Percentiles rank a stretch among this genome's conserved stretches.
Conservation (phyloP, 2,329 filamentous ascomycete species). For the Fusarium armeniacum region DNA sequence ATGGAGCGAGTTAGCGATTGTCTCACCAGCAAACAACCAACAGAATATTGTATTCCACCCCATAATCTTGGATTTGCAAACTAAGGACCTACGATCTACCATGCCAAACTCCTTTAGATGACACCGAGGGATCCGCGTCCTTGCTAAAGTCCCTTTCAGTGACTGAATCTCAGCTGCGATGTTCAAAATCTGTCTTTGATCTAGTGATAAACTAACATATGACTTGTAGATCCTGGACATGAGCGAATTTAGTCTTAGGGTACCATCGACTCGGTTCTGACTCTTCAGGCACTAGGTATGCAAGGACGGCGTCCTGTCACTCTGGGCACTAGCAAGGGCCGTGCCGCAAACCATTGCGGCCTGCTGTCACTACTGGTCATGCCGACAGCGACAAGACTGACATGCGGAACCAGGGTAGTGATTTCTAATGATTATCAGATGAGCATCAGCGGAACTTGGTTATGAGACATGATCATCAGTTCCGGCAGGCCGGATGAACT, state of each 20-base stretch:
- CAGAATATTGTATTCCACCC: neutral
- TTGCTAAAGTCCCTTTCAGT: neutral
- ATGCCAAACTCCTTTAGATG: neutral
- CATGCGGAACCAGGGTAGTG: neutral
- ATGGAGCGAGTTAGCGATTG: neutral
- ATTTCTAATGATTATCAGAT: neutral
- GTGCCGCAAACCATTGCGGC: conserved; percentile 1
- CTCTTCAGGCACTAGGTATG: neutral
- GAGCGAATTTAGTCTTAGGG: neutral
- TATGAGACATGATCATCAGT: neutral
- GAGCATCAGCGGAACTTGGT: neutral
- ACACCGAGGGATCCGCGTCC: neutral
- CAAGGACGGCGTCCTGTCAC: neutral
- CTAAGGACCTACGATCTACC: neutral
- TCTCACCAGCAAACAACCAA: neutral
- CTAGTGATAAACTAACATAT: neutral
- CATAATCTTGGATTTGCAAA: neutral
- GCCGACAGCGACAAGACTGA: neutral
- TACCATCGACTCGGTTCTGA: neutral
- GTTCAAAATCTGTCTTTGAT: neutral
- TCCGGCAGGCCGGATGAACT: neutral
- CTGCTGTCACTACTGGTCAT: neutral
- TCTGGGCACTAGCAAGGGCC: neutral
- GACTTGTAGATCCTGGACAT: neutral
- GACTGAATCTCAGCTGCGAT: neutral